Percentiles rank a stretch among this genome's conserved stretches.
Evolutionary conservation across 768 basidiomycete species (phyloP).

Genomic region (Rhodotorula diobovata): DNA sequence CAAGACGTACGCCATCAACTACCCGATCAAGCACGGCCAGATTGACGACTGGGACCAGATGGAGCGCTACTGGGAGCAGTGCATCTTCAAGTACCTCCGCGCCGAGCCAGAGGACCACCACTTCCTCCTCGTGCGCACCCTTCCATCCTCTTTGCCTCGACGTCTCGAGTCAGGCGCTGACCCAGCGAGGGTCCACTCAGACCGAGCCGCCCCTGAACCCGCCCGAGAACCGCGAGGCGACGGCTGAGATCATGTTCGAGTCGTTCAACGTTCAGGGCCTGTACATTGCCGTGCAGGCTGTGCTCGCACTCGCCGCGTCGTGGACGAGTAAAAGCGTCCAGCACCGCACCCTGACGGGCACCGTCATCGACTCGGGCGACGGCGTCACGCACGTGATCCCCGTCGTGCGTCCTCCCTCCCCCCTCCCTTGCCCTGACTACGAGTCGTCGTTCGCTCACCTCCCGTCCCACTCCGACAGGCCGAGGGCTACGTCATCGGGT

Average conservation of each 20-base stretch:
- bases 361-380: slow-evolving; percentile 97
- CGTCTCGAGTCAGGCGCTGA: neutral
- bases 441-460: slow-evolving; percentile 45
- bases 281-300: slow-evolving; percentile 98
- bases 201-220: slow-evolving; percentile 99
- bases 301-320: slow-evolving; percentile 93
- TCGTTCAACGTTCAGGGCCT: slow-evolving; percentile 98
- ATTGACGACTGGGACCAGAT: slow-evolving; percentile 75
- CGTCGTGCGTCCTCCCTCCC: slow-evolving; percentile 44
- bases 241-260: slow-evolving; percentile 99
- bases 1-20: slow-evolving; percentile 92
- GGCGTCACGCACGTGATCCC: slow-evolving; percentile 97
- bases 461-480: slow-evolving; percentile 50
- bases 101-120: slow-evolving; percentile 99
- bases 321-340: slow-evolving; percentile 76
- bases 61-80: slow-evolving; percentile 99
- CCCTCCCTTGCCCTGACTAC: slow-evolving; percentile 42
- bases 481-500: slow-evolving; percentile 98
- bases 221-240: slow-evolving; percentile 97
- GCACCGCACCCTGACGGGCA: slow-evolving; percentile 55
- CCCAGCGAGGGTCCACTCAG: slow-evolving; percentile 49
- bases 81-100: slow-evolving; percentile 97
- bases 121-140: slow-evolving; percentile 76
- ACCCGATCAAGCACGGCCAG: slow-evolving; percentile 86
- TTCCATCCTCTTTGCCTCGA: neutral